Percentiles rank a stretch among this genome's conserved stretches.
phyloP scores from a whole-genome alignment of 768 basidiomycete species.

The Candolleomyces eurysporus region DNA sequence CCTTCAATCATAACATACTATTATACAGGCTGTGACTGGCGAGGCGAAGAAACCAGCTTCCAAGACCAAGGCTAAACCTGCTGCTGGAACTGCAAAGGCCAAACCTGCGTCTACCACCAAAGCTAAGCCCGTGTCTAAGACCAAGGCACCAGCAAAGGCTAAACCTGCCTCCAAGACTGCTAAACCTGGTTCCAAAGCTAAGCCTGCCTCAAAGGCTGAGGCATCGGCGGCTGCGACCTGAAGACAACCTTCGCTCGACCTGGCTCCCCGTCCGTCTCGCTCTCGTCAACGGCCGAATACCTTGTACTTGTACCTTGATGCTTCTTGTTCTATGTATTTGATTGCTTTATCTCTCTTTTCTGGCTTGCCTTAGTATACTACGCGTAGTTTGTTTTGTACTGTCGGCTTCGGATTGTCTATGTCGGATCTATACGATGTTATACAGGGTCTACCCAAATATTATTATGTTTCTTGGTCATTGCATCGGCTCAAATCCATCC shows the following conservation, averaged over 20 bases:
- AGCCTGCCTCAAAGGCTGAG: conserved; percentile 15
- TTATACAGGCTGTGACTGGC: conserved; percentile 34
- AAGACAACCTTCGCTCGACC: conserved; percentile 9
- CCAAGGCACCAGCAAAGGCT: conserved; percentile 26
- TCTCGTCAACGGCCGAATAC: neutral
- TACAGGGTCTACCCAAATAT: too few species aligned
- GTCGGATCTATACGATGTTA: too few species aligned
- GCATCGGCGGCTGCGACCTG: conserved; percentile 29
- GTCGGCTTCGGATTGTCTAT: too few species aligned
- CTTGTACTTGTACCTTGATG: conserved; percentile 11
- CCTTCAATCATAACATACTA: conserved; percentile 17
- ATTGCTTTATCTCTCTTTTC: neutral
- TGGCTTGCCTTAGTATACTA: too few species aligned
- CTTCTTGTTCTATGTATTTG: neutral
- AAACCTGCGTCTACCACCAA: conserved; percentile 17
- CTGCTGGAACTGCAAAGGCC: conserved; percentile 18
- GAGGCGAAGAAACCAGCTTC: conserved; percentile 35
- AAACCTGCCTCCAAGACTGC: conserved; percentile 31
- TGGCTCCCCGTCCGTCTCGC: neutral
- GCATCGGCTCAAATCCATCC: too few species aligned
- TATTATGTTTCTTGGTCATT: too few species aligned
- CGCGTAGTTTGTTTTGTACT: neutral
- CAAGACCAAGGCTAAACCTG: conserved; percentile 28
- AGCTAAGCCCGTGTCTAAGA: conserved; percentile 25
- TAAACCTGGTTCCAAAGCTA: conserved; percentile 27